A percentile compares a stretch with the other conserved stretches of the same genome.
Evolutionary conservation across 306 rosid genomes (phyloP).

Genomic region (Malus fusca): DNA sequence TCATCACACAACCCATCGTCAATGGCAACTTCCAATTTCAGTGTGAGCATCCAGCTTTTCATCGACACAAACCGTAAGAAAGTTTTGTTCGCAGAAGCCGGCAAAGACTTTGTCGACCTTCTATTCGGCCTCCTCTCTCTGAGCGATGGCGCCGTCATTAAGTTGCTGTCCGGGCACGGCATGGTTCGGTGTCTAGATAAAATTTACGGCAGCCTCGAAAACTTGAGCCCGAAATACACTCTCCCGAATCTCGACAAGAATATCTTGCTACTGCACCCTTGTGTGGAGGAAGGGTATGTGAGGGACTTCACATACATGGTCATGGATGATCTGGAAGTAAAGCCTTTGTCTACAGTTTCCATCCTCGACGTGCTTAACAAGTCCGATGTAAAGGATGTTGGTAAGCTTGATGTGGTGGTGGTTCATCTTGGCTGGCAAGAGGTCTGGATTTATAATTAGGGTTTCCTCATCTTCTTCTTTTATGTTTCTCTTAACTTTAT

Average conservation of each 20-base stretch:
- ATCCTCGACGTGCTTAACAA: not conserved
- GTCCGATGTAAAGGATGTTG: not conserved
- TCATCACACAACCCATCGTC: no score
- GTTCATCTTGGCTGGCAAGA: not conserved
- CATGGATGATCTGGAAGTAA: slow-evolving; percentile 21
- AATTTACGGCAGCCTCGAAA: not conserved
- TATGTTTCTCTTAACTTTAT: no score
- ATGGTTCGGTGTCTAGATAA: not conserved
- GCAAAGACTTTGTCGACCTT: not conserved
- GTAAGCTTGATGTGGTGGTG: not conserved
- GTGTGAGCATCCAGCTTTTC: not conserved
- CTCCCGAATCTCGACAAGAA: not conserved
- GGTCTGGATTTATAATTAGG: not conserved
- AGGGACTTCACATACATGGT: slow-evolving; percentile 9
- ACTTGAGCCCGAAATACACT: not conserved
- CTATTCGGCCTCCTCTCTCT: not conserved
- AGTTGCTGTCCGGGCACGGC: not conserved
- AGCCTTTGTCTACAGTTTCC: not conserved
- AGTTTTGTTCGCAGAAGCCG: not conserved
- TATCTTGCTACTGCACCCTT: not conserved
- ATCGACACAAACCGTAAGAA: not conserved
- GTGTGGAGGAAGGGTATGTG: not conserved
- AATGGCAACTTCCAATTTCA: no score
- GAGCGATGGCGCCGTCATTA: not conserved
- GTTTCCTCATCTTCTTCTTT: no score